phyloP scores from a whole-genome alignment of 805 yeast genomes.

The Kluyveromyces dobzhanskii region DNA sequence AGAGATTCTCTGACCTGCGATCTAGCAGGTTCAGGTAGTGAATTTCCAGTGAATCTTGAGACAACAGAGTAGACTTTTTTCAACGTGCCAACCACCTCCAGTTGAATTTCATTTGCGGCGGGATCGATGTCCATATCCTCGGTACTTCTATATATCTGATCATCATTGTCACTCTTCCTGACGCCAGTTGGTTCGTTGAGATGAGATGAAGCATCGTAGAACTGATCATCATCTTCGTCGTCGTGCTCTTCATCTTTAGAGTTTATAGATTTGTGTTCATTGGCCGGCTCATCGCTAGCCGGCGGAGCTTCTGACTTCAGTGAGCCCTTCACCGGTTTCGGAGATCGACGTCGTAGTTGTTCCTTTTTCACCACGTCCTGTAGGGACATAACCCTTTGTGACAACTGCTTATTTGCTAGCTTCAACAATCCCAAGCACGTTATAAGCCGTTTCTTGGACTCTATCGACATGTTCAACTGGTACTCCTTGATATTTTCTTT shows the following conservation, averaged over 20 bases:
- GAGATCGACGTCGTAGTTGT: conserved; percentile 18
- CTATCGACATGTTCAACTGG: conserved; percentile 43
- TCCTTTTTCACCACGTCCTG: conserved; percentile 51
- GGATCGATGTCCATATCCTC: conserved; percentile 24
- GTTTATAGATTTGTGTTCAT: too few relatives aligned
- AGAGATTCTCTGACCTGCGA: conserved; percentile 72
- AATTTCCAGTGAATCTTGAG: conserved; percentile 72
- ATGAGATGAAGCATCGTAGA: conserved; percentile 3
- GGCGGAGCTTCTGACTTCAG: background rate
- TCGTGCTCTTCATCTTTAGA: background rate
- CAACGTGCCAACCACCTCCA: conserved; percentile 82
- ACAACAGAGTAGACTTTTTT: conserved; percentile 81
- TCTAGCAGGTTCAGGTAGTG: conserved; percentile 71
- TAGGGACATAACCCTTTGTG: conserved; percentile 53
- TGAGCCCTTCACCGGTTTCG: conserved; percentile 9
- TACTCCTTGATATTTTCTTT: conserved; percentile 30
- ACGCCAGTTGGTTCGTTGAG: conserved; percentile 2
- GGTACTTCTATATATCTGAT: conserved; percentile 10
- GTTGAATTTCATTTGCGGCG: conserved; percentile 43
- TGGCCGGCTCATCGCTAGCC: too few relatives aligned
- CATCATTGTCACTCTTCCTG: conserved; percentile 1
- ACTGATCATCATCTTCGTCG: background rate
- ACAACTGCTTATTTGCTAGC: conserved; percentile 71
- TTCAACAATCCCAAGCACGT: conserved; percentile 74
- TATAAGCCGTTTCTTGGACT: conserved; percentile 65